A percentile compares a stretch with the other conserved stretches of the same genome.
These are phyloP conservation scores for Eucalyptus regnans DNA, from an alignment of 345 rosid species.

Conservation along the genomic window DNA sequence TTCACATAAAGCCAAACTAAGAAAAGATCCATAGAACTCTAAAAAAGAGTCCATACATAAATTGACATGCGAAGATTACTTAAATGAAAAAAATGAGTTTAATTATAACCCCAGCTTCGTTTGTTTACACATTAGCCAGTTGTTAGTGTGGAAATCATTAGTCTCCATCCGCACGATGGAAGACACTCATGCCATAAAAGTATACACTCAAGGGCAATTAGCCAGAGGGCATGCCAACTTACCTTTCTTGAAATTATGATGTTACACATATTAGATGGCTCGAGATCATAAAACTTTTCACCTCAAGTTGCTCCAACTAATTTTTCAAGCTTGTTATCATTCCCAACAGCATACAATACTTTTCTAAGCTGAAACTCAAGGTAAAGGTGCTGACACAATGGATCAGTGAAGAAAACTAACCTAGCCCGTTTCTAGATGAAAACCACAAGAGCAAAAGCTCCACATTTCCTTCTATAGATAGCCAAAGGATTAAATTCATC, in stretches of 20 bases:
- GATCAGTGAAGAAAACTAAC: background rate
- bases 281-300: slow-evolving; percentile 18
- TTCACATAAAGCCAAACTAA: slow-evolving; percentile 5
- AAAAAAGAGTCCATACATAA: background rate
- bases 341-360: slow-evolving; percentile 21
- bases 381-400: background rate
- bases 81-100: background rate
- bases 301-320: slow-evolving; percentile 21
- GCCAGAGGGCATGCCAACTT: background rate
- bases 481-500: background rate
- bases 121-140: background rate
- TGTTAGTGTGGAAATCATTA: background rate
- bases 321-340: slow-evolving; percentile 14
- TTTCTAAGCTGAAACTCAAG: background rate
- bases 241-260: background rate
- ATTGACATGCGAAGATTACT: background rate
- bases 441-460: background rate
- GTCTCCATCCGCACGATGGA: background rate
- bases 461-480: background rate
- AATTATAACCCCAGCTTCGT: background rate
- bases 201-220: background rate
- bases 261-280: background rate
- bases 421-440: background rate
- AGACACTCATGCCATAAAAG: background rate
- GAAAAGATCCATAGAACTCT: background rate